Conservation (phyloP, 2,329 filamentous ascomycete species). For the Botrytis galanthina region DNA sequence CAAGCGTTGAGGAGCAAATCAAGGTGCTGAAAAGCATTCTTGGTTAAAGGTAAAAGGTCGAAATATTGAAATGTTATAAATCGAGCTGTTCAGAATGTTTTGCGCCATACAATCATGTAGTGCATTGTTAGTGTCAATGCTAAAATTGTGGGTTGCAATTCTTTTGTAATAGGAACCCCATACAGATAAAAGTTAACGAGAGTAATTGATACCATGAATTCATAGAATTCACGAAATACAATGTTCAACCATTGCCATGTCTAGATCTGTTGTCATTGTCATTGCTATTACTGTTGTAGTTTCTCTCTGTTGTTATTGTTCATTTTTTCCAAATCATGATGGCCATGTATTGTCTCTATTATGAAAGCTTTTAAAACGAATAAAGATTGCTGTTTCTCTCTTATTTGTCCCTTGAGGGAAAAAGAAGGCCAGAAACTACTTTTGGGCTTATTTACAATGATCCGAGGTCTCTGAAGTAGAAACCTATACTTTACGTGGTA, state of each 20-base stretch:
- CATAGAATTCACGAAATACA: background rate
- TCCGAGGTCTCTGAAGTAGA: background rate
- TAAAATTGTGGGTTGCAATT: background rate
- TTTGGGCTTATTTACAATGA: too few species aligned
- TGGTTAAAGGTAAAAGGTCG: background rate
- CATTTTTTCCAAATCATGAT: background rate
- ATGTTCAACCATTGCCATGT: background rate
- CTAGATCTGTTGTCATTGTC: background rate
- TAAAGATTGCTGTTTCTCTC: background rate
- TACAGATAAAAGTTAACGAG: background rate
- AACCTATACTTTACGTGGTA: background rate
- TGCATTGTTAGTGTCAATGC: conserved; percentile 5
- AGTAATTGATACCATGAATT: conserved; percentile 10
- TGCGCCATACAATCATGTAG: background rate
- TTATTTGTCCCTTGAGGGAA: background rate
- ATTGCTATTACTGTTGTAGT: background rate
- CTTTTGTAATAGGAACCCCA: background rate
- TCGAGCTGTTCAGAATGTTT: background rate
- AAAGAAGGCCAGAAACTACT: background rate
- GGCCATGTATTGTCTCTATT: background rate
- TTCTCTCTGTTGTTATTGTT: background rate
- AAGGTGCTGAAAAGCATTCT: conserved; percentile 45
- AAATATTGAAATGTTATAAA: background rate
- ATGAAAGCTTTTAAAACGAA: background rate
- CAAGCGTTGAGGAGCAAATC: conserved; percentile 63